Conservation (phyloP, 805 yeast genomes). For the Yamadazyma tumulicola region DNA sequence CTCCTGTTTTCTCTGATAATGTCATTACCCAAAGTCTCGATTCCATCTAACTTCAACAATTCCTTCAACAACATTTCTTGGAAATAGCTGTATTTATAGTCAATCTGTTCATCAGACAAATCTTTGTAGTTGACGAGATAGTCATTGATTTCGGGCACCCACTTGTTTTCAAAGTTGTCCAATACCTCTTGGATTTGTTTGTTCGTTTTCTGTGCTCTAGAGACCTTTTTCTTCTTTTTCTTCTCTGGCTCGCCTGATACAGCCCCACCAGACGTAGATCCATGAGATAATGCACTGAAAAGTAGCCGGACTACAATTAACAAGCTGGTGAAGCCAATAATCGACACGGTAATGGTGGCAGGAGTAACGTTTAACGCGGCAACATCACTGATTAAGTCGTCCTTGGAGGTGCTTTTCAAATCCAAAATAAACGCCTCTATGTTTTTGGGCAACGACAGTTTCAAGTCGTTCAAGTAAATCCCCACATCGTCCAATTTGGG, state of each 20-base stretch:
- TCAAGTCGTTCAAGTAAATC: conserved; percentile 5
- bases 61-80: conserved; percentile 68
- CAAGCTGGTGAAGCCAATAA: conserved; percentile 21
- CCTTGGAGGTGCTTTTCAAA: conserved; percentile 9
- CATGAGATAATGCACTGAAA: conserved; percentile 7
- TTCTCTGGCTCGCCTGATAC: conserved; percentile 12
- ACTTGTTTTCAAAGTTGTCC: conserved; percentile 37
- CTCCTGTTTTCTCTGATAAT: conserved; percentile 57
- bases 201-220: conserved; percentile 40
- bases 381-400: conserved; percentile 30
- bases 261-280: not conserved
- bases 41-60: conserved; percentile 61
- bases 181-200: conserved; percentile 35
- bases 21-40: conserved; percentile 51
- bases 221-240: conserved; percentile 32
- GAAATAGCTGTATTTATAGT: conserved; percentile 53
- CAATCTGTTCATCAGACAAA: conserved; percentile 27
- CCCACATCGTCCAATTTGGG: conserved; percentile 10
- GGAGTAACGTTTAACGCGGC: conserved; percentile 27
- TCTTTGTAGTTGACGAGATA: conserved; percentile 25
- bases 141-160: conserved; percentile 37
- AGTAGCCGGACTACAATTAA: conserved; percentile 20
- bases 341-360: conserved; percentile 29
- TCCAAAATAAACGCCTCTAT: conserved; percentile 8
- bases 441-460: conserved; percentile 6